These are phyloP conservation scores for Dioscorea zingiberensis DNA, from an alignment of 106 monocot species.

Conservation along the genomic window DNA sequence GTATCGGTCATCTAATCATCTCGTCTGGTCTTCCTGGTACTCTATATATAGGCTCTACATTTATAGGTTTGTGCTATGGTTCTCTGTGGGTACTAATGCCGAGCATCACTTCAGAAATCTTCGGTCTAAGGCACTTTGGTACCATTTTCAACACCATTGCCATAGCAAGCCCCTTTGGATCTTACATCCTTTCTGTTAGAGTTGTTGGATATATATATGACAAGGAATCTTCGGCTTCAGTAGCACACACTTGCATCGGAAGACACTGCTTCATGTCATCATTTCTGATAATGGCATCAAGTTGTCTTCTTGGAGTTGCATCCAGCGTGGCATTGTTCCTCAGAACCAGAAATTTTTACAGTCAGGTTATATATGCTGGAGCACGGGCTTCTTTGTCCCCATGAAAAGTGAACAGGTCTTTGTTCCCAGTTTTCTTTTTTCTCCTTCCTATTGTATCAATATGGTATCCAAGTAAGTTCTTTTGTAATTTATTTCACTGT, in stretches of 20 bases:
- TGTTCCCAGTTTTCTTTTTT: no score
- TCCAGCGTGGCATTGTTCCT: constrained; percentile 36
- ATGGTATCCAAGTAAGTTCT: no score
- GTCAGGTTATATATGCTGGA: constrained; percentile 33
- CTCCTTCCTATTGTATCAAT: no score
- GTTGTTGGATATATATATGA: constrained; percentile 87
- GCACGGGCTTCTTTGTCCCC: not conserved
- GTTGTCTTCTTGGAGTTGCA: constrained; percentile 31
- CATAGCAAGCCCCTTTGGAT: constrained; percentile 71
- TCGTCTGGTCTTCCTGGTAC: constrained; percentile 59
- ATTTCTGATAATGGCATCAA: constrained; percentile 68
- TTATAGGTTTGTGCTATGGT: constrained; percentile 87
- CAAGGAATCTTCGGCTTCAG: constrained; percentile 31
- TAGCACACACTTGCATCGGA: constrained; percentile 30
- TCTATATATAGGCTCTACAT: constrained; percentile 54
- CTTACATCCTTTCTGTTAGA: constrained; percentile 81
- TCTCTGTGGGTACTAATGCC: constrained; percentile 92
- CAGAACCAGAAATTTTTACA: constrained; percentile 62
- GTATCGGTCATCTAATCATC: constrained; percentile 56
- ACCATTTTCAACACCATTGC: constrained; percentile 88
- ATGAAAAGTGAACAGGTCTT: not conserved
- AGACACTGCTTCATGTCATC: constrained; percentile 69
- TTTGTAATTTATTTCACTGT: no score
- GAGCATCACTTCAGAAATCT: constrained; percentile 81
- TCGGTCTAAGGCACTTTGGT: constrained; percentile 80